Evolutionary conservation across 228 moss, liverwort and hornwort genomes (phyloP), one percentile per base, ranked within the genome.

Genomic region (Sphagnum magellanicum): DNA sequence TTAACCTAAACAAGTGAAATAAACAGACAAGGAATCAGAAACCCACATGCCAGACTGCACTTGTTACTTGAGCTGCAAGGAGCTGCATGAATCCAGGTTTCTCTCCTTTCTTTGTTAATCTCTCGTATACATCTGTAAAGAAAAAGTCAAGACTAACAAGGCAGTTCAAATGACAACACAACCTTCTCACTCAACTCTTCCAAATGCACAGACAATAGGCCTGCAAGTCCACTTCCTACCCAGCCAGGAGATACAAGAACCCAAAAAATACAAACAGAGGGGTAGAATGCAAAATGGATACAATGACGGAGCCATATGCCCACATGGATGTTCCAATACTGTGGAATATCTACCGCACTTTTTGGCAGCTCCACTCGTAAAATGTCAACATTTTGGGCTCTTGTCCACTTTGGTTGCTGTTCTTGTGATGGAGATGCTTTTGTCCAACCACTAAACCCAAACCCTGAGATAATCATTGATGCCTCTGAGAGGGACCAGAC

Each of bases 291-390:
- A 55, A 55, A 55, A 55, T 8, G 78, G 74, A 74, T 74, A 79
- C 79, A 90, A 76, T 87, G 74, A 32, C 90, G 74, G 52, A 90
- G 71, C 90, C 90, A 90, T 5, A 77, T 74, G 62, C 87, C 82
- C 52, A 87, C 87, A 65, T 87, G 90, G n/a, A 90, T 84, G n/a
- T 90, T 90, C 90, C 90, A 90, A 4, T 87, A 75, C 48, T 78
- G 80, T 4, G 90, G 90, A 59, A 82, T 68, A 70, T 76, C 80
- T 16, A 80, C 84, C 4, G 87, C 90, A 17, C 90, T 90, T 0
- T 76, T 72, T 48, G 78, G 78, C 0, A 90, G 67, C 75, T 90
- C 90, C 73, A 90, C 87, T 6, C 74, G 76, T 2, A 57, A 13
- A 47, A 90, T 80, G 15, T 87, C 82, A 65, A 87, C 87, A 66